phyloP scores from a whole-genome alignment of 2,329 filamentous ascomycete genomes.

The Trichoderma sp. region DNA sequence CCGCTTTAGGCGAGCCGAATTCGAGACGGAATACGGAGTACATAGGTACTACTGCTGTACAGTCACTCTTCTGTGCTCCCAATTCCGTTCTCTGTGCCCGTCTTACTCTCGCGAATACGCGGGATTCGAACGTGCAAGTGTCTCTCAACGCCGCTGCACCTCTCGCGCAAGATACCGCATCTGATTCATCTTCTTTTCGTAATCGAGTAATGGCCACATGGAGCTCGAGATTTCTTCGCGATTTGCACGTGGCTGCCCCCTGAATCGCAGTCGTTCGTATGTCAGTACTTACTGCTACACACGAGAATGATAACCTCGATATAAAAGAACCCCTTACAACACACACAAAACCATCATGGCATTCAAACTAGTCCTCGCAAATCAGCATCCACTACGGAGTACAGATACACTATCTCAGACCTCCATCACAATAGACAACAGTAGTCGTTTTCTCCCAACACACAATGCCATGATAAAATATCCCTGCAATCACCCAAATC shows the following conservation, averaged over 20 bases:
- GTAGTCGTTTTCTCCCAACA: neutral
- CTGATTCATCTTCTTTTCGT: neutral
- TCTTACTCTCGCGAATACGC: neutral
- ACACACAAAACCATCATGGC: neutral
- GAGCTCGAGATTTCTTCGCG: neutral
- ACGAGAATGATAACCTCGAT: neutral
- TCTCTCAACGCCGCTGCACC: neutral
- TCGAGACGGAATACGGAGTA: no score
- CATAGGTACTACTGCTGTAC: no score
- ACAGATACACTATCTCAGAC: neutral
- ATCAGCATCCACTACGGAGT: neutral
- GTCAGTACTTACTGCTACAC: neutral
- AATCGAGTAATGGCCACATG: neutral
- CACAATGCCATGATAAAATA: neutral
- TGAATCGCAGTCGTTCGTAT: neutral
- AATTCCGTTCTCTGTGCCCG: neutral
- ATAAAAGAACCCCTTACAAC: neutral
- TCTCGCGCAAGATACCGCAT: neutral
- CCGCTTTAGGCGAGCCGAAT: neutral
- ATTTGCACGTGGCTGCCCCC: neutral
- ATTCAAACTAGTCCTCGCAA: neutral
- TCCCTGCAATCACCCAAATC: neutral
- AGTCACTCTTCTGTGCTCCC: neutral
- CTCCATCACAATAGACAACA: neutral
- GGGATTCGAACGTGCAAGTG: neutral